Evolutionary conservation across 192 early-diverging fungal genomes (phyloP).

Genomic region (Phlyctochytrium planicorne): DNA sequence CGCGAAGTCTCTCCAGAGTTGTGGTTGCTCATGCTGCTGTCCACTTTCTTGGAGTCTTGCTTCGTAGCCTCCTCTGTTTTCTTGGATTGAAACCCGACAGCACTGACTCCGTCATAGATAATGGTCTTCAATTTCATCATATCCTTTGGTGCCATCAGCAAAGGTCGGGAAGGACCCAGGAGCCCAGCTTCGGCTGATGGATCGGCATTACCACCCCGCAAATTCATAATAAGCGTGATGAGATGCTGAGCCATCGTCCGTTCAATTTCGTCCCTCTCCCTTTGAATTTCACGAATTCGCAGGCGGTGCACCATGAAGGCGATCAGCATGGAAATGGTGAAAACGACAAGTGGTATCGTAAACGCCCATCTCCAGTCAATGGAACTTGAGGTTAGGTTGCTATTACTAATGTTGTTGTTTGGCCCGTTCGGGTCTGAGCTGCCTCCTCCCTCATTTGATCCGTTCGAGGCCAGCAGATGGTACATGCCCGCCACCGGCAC

Average conservation of each 20-base stretch:
- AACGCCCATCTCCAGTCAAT: conserved; percentile 1
- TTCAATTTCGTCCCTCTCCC: background rate
- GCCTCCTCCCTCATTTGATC: no score
- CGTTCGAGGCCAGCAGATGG: no score
- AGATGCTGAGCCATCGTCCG: background rate
- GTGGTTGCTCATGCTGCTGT: no score
- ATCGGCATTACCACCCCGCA: background rate
- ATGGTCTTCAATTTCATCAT: background rate
- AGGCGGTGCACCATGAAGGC: conserved; percentile 1
- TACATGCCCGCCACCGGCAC: no score
- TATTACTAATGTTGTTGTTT: no score
- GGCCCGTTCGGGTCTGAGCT: no score
- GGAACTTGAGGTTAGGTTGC: no score
- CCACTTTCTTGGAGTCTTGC: no score
- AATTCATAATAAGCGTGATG: background rate
- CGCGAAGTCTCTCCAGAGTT: no score
- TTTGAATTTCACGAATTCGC: background rate
- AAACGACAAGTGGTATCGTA: conserved; percentile 1
- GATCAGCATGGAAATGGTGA: conserved; percentile 5
- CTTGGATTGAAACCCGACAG: no score
- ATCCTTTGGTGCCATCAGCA: conserved; percentile 6
- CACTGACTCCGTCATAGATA: conserved; percentile 1
- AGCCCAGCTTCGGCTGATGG: background rate
- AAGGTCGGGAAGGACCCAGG: background rate
- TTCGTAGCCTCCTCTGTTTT: no score